Conservation (phyloP, 108 stramenopile genomes). For the Phaeodactylum tricornutum region DNA sequence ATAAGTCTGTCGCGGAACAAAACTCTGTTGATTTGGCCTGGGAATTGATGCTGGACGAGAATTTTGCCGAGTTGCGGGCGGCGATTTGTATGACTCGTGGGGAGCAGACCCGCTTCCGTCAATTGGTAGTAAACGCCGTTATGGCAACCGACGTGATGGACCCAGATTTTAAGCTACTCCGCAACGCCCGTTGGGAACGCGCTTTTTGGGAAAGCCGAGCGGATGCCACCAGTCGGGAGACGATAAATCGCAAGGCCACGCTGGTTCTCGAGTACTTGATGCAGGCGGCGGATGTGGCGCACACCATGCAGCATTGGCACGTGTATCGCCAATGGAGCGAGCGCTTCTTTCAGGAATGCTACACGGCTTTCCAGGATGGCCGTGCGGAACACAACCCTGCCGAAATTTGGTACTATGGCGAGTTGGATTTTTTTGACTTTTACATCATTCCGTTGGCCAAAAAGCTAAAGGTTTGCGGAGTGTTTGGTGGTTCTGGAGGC, state of each 20-base stretch:
- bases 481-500: constrained; percentile 17
- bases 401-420: constrained; percentile 15
- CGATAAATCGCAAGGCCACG: constrained; percentile 22
- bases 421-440: constrained; percentile 25
- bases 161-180: neutral
- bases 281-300: constrained; percentile 36
- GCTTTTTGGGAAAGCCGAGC: neutral
- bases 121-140: constrained; percentile 4
- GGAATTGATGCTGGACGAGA: neutral
- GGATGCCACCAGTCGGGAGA: neutral
- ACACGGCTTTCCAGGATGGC: constrained; percentile 12
- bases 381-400: constrained; percentile 9
- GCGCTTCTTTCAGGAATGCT: constrained; percentile 19
- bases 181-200: constrained; percentile 1
- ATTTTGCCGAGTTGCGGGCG: neutral
- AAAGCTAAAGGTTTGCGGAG: constrained; percentile 28
- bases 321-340: constrained; percentile 28
- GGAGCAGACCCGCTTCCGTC: constrained; percentile 1
- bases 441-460: constrained; percentile 36
- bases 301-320: constrained; percentile 33
- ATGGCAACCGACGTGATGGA: constrained; percentile 9
- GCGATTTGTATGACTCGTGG: neutral
- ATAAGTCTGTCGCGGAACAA: constrained; percentile 4
- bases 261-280: constrained; percentile 38
- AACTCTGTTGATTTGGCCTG: constrained; percentile 2